Conservation (phyloP, 169 alveolate genomes). For the Plasmodium blacklocki region DNA sequence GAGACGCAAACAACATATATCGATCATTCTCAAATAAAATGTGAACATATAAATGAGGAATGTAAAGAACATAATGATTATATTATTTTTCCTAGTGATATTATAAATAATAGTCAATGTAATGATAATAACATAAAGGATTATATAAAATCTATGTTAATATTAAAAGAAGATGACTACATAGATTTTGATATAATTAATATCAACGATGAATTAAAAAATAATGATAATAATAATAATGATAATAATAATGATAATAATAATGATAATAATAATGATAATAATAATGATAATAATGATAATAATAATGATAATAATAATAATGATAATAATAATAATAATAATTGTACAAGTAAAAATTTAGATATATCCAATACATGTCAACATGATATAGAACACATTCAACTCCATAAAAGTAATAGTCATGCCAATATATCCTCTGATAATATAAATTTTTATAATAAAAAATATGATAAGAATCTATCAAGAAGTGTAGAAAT, state of each 20-base stretch:
- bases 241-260: neutral
- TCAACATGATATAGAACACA: too few species aligned
- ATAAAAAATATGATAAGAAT: neutral
- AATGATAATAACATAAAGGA: conserved; percentile 24
- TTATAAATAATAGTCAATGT: neutral
- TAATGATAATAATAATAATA: neutral
- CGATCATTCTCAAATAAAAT: neutral
- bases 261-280: neutral
- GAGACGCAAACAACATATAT: neutral
- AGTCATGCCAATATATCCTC: too few species aligned
- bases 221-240: neutral
- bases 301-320: neutral
- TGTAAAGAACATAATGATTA: conserved; percentile 34
- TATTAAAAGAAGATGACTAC: conserved; percentile 1
- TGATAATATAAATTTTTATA: too few species aligned
- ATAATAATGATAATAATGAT: neutral
- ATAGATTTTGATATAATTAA: neutral
- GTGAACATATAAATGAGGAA: neutral
- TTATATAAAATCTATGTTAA: conserved; percentile 42
- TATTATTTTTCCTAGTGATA: conserved; percentile 31
- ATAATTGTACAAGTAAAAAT: too few species aligned
- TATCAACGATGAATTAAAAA: neutral
- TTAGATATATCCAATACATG: too few species aligned
- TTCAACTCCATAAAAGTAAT: too few species aligned
- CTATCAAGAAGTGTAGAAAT: neutral